Evolutionary conservation across 441 rosid genomes (phyloP), one percentile per base, ranked within the genome.

Genomic region (Eutrema salsugineum): DNA sequence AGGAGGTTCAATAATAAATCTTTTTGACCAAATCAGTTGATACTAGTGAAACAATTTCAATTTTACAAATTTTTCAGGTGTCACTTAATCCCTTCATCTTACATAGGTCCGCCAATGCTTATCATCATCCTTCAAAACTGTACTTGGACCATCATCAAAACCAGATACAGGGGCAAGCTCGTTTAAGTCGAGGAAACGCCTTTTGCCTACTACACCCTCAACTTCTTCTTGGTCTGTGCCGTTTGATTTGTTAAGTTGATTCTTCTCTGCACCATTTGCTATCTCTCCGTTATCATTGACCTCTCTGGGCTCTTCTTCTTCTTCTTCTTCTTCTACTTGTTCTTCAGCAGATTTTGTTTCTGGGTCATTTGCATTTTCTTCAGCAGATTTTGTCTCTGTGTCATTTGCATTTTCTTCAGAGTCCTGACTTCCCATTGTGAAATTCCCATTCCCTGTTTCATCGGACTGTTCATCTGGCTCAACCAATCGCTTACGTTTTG

Each of bases 161-260:
- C 94, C 93, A 58, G 98, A 86, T 57, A 94, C 91, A 5, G 98
- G 99, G 30, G 97, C 99, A 55, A 91, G 91, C 82, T 90, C 93
- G 50, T 94, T 91, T 67, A 94, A 75, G 88, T 94, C 99, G n/a
- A 94, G 93, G 79, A 85, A 94, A 58, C 87, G 88, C 76, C 87
- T 83, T 76, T 90, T 90, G 47, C 78, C 81, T 46, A 68, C 77
- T 47, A 68, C 86, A 61, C 88, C 86, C 24, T 80, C 89, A 40
- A 16, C 89, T 82, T 88, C 95, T 68, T 83, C 87, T 79, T 81
- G 88, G 55, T 73, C 82, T 14, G 83, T 86, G 81, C 85, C 82
- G 70, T 75, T 81, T 50, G 83, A 44, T 72, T 83, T 79, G 76
- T 81, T 89, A 27, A 83, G 82, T 68, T 70, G 87, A 66, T 46